Evolutionary conservation across 1,284 basidiomycete species (phyloP), one percentile per base, ranked within the genome.

Genomic region (Farysia itapuensis): DNA sequence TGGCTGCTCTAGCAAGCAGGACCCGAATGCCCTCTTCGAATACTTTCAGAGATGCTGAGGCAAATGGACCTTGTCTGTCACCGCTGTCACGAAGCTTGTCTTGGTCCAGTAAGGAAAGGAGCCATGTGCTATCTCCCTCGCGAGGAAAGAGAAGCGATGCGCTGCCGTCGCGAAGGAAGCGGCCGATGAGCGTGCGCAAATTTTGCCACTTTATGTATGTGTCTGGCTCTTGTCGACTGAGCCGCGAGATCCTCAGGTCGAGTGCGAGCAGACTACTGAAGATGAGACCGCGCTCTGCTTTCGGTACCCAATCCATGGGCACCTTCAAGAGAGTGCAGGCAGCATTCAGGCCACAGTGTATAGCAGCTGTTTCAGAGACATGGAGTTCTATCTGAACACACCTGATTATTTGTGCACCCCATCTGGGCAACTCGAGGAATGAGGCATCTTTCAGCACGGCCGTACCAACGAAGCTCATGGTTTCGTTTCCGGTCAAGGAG

Each of bases 391-490:
- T n/a, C n/a, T n/a, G n/a, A n/a, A n/a, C n/a, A 2, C 22, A 8
- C 11, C 32, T 35, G 3, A 65, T 13, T 4, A 65, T 41, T 14
- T 59, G 44, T 13, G 22, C 34, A 23, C 64, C 58, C 61, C 56
- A 65, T 3, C 46, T 46, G 14, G 51, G 32, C 29, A 59, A 47
- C 35, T 70, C 67, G 33, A 67, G 53, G 43, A 70, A 65, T 0
- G 54, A 49, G 0, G 64, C 65, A 18, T 64, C 56, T 30, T 43
- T 29, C 6, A 53, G 28, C 26, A 50, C 50, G 5, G 43, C 31
- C 0, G 50, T 34, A 4, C 49, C 39, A 29, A 53, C 46, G 43
- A 36, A 43, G 11, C 29, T 35, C 42, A 49, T 29, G 4, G 26
- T 31, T 8, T 31, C 29, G 9, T 16, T 16, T 9, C 13, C 15